Base-by-base conservation (phyloP, 2,329 filamentous ascomycete species). In the Pestalotiopsis fici region DNA sequence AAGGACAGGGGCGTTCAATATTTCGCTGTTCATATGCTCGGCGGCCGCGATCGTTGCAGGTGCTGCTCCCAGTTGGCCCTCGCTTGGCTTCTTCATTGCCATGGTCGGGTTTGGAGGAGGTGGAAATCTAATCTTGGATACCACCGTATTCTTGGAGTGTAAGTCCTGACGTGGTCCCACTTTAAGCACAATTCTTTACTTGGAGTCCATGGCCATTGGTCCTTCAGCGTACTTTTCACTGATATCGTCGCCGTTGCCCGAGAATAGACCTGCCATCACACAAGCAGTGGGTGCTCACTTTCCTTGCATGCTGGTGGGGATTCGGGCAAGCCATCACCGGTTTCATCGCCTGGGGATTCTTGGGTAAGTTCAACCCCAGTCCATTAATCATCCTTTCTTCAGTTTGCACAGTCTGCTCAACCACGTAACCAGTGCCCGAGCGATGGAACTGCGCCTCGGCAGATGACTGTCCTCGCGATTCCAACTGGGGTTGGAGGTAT, bases 11-110 rank as follows among this genome's bases (percentile, higher is more conserved):
- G 90, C 91, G 4, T 93, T 93, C 80, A 93, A 93, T 72, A 79
- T 87, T 25, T 89, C 88, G 2, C 81, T 93, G 12, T 84, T 92
- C 72, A 82, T 92, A 66, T 90, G 86, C 73, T 86, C 87, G 3
- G 75, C 88, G 5, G 89, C 90, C 61, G 86, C 85, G 35, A 87
- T 92, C 65, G 80, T 91, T 0, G 91, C 90, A 0, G 92, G 91
- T 3, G 88, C 87, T 1, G 85, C 88, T 67, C 91, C 91, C 1
- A 91, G 84, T 69, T 94, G 90, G 89, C 79, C 85, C 2, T 85
- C 87, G 0, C 82, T 93, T 13, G 89, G 87, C 0, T 77, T 91
- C 25, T 92, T 93, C 73, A 84, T 91, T 35, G 86, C 85, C 13
- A 76, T 93, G 56, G 81, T 87, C 37, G 86, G 88, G 2, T 92